These are phyloP conservation scores for Scopulariopsis brevicaulis DNA, from an alignment of 2,329 filamentous ascomycete genomes.

Conservation along the genomic window DNA sequence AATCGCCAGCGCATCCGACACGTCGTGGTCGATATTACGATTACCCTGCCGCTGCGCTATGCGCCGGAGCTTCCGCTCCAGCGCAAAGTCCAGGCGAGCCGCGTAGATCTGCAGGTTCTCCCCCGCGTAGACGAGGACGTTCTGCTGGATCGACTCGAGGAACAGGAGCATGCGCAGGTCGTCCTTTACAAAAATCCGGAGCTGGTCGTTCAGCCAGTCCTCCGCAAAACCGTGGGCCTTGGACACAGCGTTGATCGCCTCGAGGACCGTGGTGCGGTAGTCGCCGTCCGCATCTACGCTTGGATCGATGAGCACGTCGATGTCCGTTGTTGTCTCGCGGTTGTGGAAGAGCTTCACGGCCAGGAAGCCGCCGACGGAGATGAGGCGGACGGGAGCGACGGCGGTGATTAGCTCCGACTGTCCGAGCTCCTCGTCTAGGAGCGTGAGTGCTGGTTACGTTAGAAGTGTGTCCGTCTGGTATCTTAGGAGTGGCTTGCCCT, in stretches of 20 bases:
- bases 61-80: constrained; percentile 15
- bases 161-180: constrained; percentile 11
- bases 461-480: neutral
- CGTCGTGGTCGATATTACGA: neutral
- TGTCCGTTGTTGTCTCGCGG: constrained; percentile 11
- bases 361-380: constrained; percentile 13
- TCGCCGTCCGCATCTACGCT: constrained; percentile 11
- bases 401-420: constrained; percentile 14
- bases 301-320: constrained; percentile 15
- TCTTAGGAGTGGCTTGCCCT: too few relatives aligned
- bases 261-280: constrained; percentile 10
- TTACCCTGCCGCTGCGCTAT: constrained; percentile 8
- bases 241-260: constrained; percentile 8
- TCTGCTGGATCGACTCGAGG: constrained; percentile 12
- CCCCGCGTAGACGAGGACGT: constrained; percentile 11
- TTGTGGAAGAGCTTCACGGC: constrained; percentile 12
- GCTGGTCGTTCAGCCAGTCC: constrained; percentile 14
- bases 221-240: neutral
- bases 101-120: constrained; percentile 13
- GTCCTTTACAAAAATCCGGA: constrained; percentile 10
- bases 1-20: constrained; percentile 7
- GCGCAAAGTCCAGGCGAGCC: constrained; percentile 12
- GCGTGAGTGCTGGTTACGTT: neutral
- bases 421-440: constrained; percentile 12
- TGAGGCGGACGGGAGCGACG: constrained; percentile 14